Percentiles rank a stretch among this genome's conserved stretches.
These are phyloP conservation scores for Ziziphus jujuba DNA, from an alignment of 306 rosid species.

Conservation along the genomic window DNA sequence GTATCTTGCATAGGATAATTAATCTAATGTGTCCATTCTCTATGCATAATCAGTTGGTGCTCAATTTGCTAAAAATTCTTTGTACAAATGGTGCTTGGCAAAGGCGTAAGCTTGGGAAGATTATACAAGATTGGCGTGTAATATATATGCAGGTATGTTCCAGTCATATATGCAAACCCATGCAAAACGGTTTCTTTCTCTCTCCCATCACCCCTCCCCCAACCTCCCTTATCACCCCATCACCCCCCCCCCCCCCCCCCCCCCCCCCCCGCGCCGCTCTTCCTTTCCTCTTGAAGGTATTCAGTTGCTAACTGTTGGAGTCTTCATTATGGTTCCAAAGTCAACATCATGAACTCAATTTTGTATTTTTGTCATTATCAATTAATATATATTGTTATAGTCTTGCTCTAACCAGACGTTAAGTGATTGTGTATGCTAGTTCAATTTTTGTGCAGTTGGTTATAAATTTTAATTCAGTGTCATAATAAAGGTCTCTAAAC, in stretches of 20 bases:
- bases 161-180: conserved; percentile 22
- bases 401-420: neutral
- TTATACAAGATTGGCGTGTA: conserved; percentile 95
- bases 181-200: neutral
- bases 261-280: neutral
- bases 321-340: conserved; percentile 1
- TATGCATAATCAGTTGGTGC: conserved; percentile 61
- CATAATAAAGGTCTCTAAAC: neutral
- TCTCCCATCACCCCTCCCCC: neutral
- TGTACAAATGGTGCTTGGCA: conserved; percentile 98
- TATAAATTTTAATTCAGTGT: neutral
- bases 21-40: conserved; percentile 28
- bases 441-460: neutral
- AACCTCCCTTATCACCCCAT: neutral
- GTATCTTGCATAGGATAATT: conserved; percentile 13
- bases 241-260: no score
- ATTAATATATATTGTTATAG: neutral
- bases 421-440: neutral
- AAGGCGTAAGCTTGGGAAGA: conserved; percentile 97
- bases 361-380: neutral
- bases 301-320: neutral
- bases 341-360: neutral
- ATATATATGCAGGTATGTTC: conserved; percentile 72
- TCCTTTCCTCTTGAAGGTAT: neutral
- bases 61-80: conserved; percentile 72